Conservation (phyloP, 768 basidiomycete genomes). For the Pulveroboletus sp. region DNA sequence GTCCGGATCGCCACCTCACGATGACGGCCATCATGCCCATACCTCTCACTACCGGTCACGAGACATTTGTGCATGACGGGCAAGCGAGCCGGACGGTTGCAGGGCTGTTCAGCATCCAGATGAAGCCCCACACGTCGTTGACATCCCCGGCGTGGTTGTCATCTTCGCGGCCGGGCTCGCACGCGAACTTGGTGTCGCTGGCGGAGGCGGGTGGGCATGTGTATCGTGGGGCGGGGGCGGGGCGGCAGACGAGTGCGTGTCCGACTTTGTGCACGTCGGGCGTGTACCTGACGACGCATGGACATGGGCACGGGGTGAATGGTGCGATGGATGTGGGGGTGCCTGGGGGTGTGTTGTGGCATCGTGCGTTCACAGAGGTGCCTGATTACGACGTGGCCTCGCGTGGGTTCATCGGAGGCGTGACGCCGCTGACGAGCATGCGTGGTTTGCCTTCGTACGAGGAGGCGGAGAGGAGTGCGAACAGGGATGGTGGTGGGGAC, state of each 20-base stretch:
- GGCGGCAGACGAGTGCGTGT: background rate
- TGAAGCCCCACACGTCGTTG: slow-evolving; percentile 57
- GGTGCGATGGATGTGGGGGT: slow-evolving; percentile 5
- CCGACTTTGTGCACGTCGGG: background rate
- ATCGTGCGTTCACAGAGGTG: slow-evolving; percentile 68
- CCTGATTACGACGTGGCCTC: slow-evolving; percentile 84
- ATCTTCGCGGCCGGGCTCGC: slow-evolving; percentile 32
- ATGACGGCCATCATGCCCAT: slow-evolving; percentile 3
- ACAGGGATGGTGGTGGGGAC: background rate
- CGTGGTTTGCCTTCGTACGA: slow-evolving; percentile 84
- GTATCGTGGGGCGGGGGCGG: slow-evolving; percentile 2
- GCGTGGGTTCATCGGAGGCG: slow-evolving; percentile 85
- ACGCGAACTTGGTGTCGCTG: slow-evolving; percentile 22
- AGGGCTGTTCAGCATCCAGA: slow-evolving; percentile 50
- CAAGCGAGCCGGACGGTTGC: slow-evolving; percentile 50
- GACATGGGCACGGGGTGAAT: too few relatives aligned
- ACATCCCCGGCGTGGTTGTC: slow-evolving; percentile 38
- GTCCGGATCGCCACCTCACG: slow-evolving; percentile 46
- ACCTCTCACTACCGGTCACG: slow-evolving; percentile 27
- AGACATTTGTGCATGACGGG: slow-evolving; percentile 49
- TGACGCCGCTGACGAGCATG: slow-evolving; percentile 77
- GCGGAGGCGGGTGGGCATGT: background rate
- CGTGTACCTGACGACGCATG: background rate
- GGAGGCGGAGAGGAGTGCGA: slow-evolving; percentile 41
- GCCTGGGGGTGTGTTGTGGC: slow-evolving; percentile 39